Conservation (phyloP, 2,329 filamentous ascomycete species). For the Cladosporium velox region DNA sequence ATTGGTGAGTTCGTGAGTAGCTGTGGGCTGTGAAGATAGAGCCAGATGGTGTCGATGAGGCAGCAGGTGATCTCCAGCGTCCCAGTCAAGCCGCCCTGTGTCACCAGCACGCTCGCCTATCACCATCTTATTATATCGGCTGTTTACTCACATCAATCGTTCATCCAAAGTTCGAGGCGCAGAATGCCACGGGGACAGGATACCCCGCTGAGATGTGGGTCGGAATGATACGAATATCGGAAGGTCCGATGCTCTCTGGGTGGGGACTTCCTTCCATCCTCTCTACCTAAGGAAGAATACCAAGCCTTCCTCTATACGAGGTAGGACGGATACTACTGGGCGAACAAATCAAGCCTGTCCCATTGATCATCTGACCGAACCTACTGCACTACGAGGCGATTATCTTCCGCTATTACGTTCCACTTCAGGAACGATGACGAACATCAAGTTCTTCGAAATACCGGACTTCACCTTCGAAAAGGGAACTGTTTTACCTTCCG, state of each 20-base stretch:
- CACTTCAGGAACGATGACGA: background rate
- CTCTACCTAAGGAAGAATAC: background rate
- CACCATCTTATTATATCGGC: conserved; percentile 5
- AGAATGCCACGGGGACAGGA: background rate
- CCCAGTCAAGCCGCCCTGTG: background rate
- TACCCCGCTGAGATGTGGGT: conserved; percentile 14
- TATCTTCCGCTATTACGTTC: background rate
- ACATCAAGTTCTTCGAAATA: background rate
- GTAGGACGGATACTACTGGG: background rate
- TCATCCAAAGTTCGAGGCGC: background rate
- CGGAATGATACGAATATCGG: conserved; percentile 7
- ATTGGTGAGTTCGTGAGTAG: background rate
- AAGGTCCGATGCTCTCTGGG: background rate
- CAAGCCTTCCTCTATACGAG: background rate
- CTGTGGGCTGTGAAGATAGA: background rate
- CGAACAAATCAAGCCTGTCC: background rate
- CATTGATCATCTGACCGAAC: background rate
- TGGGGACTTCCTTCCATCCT: background rate
- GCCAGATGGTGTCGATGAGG: background rate
- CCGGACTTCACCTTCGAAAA: conserved; percentile 7
- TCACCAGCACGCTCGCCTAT: background rate
- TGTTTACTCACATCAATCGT: background rate
- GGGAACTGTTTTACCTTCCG: conserved; percentile 5
- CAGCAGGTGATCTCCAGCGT: background rate
- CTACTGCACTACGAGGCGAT: background rate